A percentile compares a stretch with the other conserved stretches of the same genome.
Conservation (phyloP, 176 grass and related monocot genomes). For the Aegilops speltoides region DNA sequence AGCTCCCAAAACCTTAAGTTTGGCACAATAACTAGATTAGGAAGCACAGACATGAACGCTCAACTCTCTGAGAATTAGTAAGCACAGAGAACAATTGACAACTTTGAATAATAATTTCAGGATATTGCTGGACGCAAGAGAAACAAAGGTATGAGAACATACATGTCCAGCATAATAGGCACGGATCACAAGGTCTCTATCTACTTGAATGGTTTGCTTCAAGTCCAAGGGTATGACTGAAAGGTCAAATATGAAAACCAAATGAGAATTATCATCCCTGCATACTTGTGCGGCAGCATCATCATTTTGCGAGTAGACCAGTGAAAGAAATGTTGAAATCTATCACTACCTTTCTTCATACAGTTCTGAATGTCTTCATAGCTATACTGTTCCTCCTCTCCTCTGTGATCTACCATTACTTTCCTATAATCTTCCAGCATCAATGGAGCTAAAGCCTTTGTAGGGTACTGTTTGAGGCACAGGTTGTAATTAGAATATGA, state of each 20-base stretch:
- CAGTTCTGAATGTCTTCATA: conserved; percentile 69
- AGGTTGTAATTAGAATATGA: conserved; percentile 11
- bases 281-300: background rate
- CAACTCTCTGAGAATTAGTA: background rate
- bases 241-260: conserved; percentile 23
- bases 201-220: conserved; percentile 92
- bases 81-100: background rate
- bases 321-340: conserved; percentile 18
- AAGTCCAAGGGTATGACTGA: conserved; percentile 84
- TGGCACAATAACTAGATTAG: conserved; percentile 25
- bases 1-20: conserved; percentile 81
- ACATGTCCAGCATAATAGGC: conserved; percentile 99
- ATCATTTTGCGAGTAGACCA: conserved; percentile 19
- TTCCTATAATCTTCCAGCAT: conserved; percentile 97
- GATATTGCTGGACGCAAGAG: background rate
- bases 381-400: conserved; percentile 77
- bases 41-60: conserved; percentile 26
- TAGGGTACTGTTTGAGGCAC: conserved; percentile 72
- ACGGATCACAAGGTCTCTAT: conserved; percentile 83
- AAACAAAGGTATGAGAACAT: conserved; percentile 27
- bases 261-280: conserved; percentile 12
- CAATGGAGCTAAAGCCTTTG: conserved; percentile 92
- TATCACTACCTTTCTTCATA: conserved; percentile 78
- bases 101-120: background rate
- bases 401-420: conserved; percentile 74